phyloP scores from a whole-genome alignment of 2,329 filamentous ascomycete species.

The Stagonosporopsis rhizophila region DNA sequence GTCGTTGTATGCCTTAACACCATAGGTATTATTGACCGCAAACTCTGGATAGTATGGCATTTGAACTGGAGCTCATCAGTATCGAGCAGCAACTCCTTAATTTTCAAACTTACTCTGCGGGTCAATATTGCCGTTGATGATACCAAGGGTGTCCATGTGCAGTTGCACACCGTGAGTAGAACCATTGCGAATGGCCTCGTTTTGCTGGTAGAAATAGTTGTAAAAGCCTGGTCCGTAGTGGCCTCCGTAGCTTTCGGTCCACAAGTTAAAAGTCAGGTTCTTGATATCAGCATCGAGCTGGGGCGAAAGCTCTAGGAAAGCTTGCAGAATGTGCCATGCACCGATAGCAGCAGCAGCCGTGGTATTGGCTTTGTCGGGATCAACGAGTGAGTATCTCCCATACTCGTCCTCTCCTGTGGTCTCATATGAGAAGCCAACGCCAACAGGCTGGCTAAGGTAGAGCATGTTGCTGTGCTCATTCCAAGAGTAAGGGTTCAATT shows the following conservation, averaged over 20 bases:
- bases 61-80: conserved; percentile 42
- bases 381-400: conserved; percentile 43
- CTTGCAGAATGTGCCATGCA: conserved; percentile 48
- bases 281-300: conserved; percentile 58
- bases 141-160: conserved; percentile 61
- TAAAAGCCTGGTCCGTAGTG: conserved; percentile 62
- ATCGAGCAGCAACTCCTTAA: not conserved
- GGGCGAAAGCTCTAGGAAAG: conserved; percentile 44
- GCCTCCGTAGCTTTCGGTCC: conserved; percentile 56
- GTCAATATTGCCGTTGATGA: conserved; percentile 64
- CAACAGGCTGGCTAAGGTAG: conserved; percentile 50
- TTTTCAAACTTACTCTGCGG: conserved; percentile 41
- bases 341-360: conserved; percentile 45
- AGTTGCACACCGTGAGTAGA: conserved; percentile 57
- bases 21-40: conserved; percentile 62
- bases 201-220: conserved; percentile 64
- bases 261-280: conserved; percentile 60
- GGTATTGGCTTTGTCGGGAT: conserved; percentile 40
- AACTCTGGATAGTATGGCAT: conserved; percentile 54
- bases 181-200: conserved; percentile 59
- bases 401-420: conserved; percentile 33
- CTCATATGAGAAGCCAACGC: conserved; percentile 51
- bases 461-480: conserved; percentile 51
- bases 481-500: conserved; percentile 50
- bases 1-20: conserved; percentile 57